Evolutionary conservation across 1,284 basidiomycete species (phyloP), one percentile per base, ranked within the genome.

Genomic region (Peniophora sp.): DNA sequence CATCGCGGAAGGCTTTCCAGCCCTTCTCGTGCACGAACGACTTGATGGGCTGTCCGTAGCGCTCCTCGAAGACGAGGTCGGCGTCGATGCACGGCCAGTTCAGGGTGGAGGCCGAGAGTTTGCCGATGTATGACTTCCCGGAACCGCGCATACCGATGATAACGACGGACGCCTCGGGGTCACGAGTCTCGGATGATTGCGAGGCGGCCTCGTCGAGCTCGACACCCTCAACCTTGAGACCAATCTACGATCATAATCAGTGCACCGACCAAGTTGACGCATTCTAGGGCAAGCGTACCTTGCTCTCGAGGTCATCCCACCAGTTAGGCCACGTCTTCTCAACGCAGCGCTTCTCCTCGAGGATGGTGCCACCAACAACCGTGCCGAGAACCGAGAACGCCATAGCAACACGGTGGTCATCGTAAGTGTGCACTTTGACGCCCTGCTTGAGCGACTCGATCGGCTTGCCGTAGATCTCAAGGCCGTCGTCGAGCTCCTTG

Each of bases 261-360:
- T 37, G 24, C n/a, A 11, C 14, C 14, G 37, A 8, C 15, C 37
- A 17, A 41, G 37, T 8, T 41, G 34, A 41, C 37, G 36, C 44
- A 39, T 47, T 22, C 17, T 47, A 20, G 23, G 47, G 36, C 44
- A 35, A 9, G 48, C 72, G 14, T 47, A 89, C 90, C 79, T 94
- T 95, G 72, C 91, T 92, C 64, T 92, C 82, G 20, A 99, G 75
- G 67, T 98, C 97, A 63, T 99, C 97, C 94, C 96, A 99, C 91
- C 95, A 99, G 64, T 95, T 94, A 2, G 97, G 96, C 96, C 96
- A 99, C 0, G 97, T 99, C 79, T 99, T 99, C 69, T 97, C 96
- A 20, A 99, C 96, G 62, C 96, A 98, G 50, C 96, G 78, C 71
- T 97, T 97, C 72, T 99, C 96, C 63, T 97, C 93, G 36, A 99